These are phyloP conservation scores for Colletotrichum brevisporum DNA, from an alignment of 2,329 filamentous ascomycete species.

Conservation along the genomic window DNA sequence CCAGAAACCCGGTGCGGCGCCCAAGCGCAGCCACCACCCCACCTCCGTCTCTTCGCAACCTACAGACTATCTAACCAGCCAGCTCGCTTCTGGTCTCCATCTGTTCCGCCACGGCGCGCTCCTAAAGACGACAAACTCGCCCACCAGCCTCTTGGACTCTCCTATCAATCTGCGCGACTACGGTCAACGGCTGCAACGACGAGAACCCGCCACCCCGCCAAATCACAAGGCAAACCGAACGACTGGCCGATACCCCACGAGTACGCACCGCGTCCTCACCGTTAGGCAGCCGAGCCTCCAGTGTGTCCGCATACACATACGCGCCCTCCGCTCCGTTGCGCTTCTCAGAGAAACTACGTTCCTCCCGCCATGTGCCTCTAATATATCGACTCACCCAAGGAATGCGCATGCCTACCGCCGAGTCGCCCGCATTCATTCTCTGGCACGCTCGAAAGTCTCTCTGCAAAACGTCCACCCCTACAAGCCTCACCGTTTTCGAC, in stretches of 20 bases:
- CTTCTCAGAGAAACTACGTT: conserved; percentile 26
- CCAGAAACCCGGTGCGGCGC: conserved; percentile 38
- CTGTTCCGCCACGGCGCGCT: conserved; percentile 37
- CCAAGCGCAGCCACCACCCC: conserved; percentile 41
- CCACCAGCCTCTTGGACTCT: conserved; percentile 36
- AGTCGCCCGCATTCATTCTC: conserved; percentile 35
- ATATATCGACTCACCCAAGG: conserved; percentile 37
- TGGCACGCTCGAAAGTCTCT: conserved; percentile 3
- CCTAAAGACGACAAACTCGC: conserved; percentile 37
- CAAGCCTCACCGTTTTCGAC: conserved; percentile 28
- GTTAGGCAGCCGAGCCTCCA: conserved; percentile 21
- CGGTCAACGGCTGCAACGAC: conserved; percentile 25
- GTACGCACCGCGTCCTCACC: conserved; percentile 18
- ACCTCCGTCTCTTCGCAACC: conserved; percentile 33
- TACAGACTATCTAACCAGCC: not conserved
- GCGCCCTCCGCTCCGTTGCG: conserved; percentile 28
- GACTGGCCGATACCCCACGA: conserved; percentile 22
- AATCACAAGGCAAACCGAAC: conserved; percentile 37
- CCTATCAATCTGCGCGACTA: conserved; percentile 18
- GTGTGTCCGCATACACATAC: conserved; percentile 13
- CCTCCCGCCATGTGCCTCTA: conserved; percentile 33
- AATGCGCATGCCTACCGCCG: conserved; percentile 34
- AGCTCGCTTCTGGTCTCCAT: conserved; percentile 29
- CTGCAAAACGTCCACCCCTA: conserved; percentile 20
- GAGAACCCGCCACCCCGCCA: conserved; percentile 37